phyloP scores from a whole-genome alignment of 1,284 basidiomycete genomes.

The Trametes hirsuta region DNA sequence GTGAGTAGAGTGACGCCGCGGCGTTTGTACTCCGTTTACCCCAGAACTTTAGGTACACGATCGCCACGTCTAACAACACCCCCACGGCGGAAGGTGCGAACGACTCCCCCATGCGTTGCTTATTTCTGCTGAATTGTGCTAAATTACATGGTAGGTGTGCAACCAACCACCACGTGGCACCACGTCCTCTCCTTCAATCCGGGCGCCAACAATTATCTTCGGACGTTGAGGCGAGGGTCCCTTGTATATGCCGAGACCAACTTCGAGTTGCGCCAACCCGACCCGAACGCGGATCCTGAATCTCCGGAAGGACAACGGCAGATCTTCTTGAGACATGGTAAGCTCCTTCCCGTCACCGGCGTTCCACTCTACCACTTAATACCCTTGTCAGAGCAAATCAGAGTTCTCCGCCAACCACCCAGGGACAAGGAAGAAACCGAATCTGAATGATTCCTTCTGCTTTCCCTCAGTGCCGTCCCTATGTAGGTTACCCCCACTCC shows the following conservation, averaged over 20 bases:
- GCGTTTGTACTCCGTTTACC: not conserved
- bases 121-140: not conserved
- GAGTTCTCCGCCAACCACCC: constrained; percentile 29
- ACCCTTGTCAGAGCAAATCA: constrained; percentile 32
- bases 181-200: constrained; percentile 71
- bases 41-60: constrained; percentile 55
- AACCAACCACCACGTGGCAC: constrained; percentile 71
- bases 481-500: constrained; percentile 14
- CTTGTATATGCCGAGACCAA: constrained; percentile 78
- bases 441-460: constrained; percentile 4
- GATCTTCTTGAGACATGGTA: constrained; percentile 79
- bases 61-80: constrained; percentile 66
- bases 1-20: constrained; percentile 45
- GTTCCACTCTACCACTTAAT: not conserved
- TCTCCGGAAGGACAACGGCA: constrained; percentile 74
- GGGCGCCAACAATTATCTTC: constrained; percentile 59
- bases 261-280: constrained; percentile 75
- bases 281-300: constrained; percentile 59
- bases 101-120: not conserved
- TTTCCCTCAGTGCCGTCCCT: not conserved
- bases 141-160: not conserved
- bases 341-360: not conserved
- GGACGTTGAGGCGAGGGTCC: constrained; percentile 65
- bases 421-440: constrained; percentile 11
- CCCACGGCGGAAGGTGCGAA: constrained; percentile 59